phyloP scores from a whole-genome alignment of 169 alveolate genomes.

The Plasmodium gonderi region DNA sequence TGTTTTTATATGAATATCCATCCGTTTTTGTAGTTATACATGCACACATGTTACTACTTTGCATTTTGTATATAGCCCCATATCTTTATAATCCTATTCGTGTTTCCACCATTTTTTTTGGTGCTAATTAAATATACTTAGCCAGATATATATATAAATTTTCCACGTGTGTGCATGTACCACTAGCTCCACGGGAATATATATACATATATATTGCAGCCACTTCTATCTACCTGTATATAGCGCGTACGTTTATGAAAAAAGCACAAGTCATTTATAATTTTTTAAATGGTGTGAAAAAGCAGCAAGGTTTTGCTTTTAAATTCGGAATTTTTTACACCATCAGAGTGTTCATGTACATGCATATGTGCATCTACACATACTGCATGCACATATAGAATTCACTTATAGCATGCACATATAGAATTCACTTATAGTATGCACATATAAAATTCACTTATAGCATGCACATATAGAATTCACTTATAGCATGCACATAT shows the following conservation, averaged over 20 bases:
- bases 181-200: too few relatives aligned
- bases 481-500: neutral
- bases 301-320: neutral
- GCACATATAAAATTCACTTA: too few relatives aligned
- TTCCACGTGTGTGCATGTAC: neutral
- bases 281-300: neutral
- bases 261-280: neutral
- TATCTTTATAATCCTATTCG: neutral
- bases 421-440: neutral
- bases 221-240: neutral
- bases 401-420: neutral
- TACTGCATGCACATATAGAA: neutral
- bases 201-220: too few relatives aligned
- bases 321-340: neutral
- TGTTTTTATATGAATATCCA: neutral
- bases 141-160: neutral
- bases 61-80: neutral
- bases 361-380: neutral
- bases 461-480: neutral
- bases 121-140: neutral
- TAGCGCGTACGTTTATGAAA: neutral
- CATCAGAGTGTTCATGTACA: neutral
- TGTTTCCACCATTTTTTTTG: neutral
- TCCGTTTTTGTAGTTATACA: neutral
- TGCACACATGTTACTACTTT: neutral